Conservation (phyloP, 768 basidiomycete species). For the Lactifluus pinguis region DNA sequence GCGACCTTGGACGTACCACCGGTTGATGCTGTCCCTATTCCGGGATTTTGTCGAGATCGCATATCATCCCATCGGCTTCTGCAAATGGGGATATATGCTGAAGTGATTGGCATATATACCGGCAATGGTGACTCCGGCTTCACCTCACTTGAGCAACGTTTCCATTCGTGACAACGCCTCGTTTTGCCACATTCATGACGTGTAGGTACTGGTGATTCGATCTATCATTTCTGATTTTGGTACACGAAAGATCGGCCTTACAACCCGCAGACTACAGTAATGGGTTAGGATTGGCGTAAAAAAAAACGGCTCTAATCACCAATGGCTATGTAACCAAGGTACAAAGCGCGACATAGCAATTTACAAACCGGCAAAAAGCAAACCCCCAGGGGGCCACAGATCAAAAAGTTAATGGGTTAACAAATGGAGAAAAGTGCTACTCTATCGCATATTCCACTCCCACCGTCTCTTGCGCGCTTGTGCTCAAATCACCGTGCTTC, state of each 20-base stretch:
- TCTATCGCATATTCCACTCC: background rate
- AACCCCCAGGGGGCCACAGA: background rate
- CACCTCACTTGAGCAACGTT: conserved; percentile 4
- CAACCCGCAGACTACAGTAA: background rate
- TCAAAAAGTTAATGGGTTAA: background rate
- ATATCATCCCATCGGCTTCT: background rate
- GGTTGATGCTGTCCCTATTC: background rate
- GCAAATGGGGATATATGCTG: background rate
- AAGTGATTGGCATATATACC: background rate
- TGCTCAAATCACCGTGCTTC: conserved; percentile 6
- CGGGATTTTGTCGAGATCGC: background rate
- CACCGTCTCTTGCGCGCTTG: background rate
- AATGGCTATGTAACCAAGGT: background rate
- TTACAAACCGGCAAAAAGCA: background rate
- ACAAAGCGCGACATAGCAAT: background rate
- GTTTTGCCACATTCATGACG: background rate
- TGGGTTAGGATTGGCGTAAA: too few species aligned
- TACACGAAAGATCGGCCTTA: background rate
- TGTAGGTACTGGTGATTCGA: background rate
- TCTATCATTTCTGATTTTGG: background rate
- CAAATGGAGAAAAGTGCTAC: background rate
- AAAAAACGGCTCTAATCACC: background rate
- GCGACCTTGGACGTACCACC: background rate
- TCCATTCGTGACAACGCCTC: background rate
- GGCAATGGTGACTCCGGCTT: background rate